Evolutionary conservation across 2,329 filamentous ascomycete species (phyloP).

Genomic region (Pseudogymnoascus sp.): DNA sequence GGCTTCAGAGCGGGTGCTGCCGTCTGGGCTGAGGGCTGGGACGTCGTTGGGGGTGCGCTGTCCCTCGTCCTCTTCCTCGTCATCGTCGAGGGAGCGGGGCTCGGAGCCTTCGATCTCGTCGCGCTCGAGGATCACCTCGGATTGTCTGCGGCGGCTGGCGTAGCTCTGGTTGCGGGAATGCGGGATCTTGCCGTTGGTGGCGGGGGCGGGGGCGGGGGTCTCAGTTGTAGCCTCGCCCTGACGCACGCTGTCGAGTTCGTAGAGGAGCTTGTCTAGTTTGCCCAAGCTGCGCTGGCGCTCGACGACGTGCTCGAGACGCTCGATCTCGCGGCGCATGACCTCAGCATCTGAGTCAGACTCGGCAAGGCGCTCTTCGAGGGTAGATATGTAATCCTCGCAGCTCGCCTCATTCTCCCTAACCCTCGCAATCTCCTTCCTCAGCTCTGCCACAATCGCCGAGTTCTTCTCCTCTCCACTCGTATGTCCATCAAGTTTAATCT

Average conservation of each 20-base stretch:
- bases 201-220: conserved; percentile 28
- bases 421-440: conserved; percentile 84
- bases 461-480: conserved; percentile 91
- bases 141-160: conserved; percentile 45
- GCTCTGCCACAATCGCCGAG: conserved; percentile 71
- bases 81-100: conserved; percentile 14
- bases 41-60: conserved; percentile 11
- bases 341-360: conserved; percentile 95
- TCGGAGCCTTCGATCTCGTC: conserved; percentile 29
- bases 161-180: conserved; percentile 49
- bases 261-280: conserved; percentile 84
- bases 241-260: conserved; percentile 78
- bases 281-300: conserved; percentile 92
- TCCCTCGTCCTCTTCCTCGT: conserved; percentile 18
- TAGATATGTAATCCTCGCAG: conserved; percentile 95
- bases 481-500: conserved; percentile 82
- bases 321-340: conserved; percentile 93
- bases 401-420: conserved; percentile 83
- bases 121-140: conserved; percentile 47
- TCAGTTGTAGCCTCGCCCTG: conserved; percentile 33
- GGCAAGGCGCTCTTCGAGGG: conserved; percentile 85
- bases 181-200: conserved; percentile 40
- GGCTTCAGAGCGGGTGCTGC: conserved; percentile 19
- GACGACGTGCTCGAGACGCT: conserved; percentile 87
- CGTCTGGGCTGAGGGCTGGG: conserved; percentile 14